Conservation (phyloP, 495 filamentous ascomycete species). For the Rusavskia elegans region DNA sequence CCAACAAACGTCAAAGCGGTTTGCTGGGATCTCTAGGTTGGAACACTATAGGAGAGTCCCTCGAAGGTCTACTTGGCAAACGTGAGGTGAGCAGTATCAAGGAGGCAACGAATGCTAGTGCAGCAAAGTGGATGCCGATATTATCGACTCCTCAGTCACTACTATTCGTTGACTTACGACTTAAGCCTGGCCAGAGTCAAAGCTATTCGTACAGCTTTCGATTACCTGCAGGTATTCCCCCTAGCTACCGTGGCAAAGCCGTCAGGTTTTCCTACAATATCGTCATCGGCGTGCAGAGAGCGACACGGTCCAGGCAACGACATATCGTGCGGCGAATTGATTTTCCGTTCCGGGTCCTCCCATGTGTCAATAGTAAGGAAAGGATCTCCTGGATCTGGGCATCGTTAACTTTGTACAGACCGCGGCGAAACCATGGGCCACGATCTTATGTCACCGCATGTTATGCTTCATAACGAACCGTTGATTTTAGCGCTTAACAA, state of each 20-base stretch:
- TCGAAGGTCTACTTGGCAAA: conserved; percentile 71
- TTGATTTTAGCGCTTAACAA: conserved; percentile 3
- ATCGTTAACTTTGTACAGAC: conserved; percentile 23
- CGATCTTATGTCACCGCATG: conserved; percentile 86
- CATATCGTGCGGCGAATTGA: conserved; percentile 81
- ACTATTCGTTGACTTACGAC: conserved; percentile 79
- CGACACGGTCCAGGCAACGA: conserved; percentile 57
- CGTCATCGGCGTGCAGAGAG: conserved; percentile 79
- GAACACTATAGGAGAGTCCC: conserved; percentile 74
- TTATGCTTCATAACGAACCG: conserved; percentile 76
- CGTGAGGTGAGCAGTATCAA: conserved; percentile 82
- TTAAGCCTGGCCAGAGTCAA: conserved; percentile 78
- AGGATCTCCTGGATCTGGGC: neutral
- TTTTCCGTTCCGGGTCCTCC: conserved; percentile 86
- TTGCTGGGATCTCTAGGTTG: conserved; percentile 75
- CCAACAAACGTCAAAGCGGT: conserved; percentile 58
- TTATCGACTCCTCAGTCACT: conserved; percentile 94
- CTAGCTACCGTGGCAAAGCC: conserved; percentile 78
- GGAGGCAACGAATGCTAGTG: conserved; percentile 76
- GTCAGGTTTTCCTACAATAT: conserved; percentile 89
- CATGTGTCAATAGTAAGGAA: conserved; percentile 58
- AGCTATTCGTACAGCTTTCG: conserved; percentile 75
- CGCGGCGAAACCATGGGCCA: conserved; percentile 58
- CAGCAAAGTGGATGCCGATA: conserved; percentile 68
- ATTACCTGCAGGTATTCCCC: conserved; percentile 73